Conservation (phyloP, 2,329 filamentous ascomycete species). For the Trichophyton mentagrophytes region DNA sequence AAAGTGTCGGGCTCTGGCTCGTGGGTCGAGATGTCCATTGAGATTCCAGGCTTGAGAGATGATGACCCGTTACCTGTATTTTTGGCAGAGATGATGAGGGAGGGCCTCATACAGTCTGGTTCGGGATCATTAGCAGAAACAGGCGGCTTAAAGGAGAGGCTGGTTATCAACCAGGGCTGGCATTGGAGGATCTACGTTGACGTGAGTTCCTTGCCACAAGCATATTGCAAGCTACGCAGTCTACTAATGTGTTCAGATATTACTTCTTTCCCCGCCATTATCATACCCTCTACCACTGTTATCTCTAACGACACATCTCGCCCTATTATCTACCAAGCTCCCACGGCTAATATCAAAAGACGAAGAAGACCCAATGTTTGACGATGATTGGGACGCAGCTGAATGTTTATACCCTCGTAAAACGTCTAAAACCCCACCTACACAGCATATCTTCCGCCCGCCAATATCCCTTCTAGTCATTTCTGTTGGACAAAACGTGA, state of each 20-base stretch:
- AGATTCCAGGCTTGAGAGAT: slow-evolving; percentile 81
- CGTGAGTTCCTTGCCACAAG: slow-evolving; percentile 40
- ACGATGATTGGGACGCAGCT: slow-evolving; percentile 91
- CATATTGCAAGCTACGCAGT: background rate
- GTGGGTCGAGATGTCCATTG: slow-evolving; percentile 84
- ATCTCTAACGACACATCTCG: slow-evolving; percentile 84
- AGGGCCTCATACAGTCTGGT: slow-evolving; percentile 63
- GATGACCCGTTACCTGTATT: slow-evolving; percentile 85
- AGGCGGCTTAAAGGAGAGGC: slow-evolving; percentile 52
- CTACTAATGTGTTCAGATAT: slow-evolving; percentile 47
- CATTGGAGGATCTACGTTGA: slow-evolving; percentile 96
- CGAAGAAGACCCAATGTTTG: slow-evolving; percentile 93
- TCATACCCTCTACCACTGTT: slow-evolving; percentile 89
- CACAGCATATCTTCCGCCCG: slow-evolving; percentile 42
- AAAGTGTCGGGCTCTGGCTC: slow-evolving; percentile 38
- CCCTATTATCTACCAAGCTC: slow-evolving; percentile 73
- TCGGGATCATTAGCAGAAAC: slow-evolving; percentile 62
- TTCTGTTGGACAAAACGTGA: slow-evolving; percentile 71
- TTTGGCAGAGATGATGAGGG: slow-evolving; percentile 72
- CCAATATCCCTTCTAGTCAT: slow-evolving; percentile 86
- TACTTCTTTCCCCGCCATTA: slow-evolving; percentile 82
- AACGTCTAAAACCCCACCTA: slow-evolving; percentile 13
- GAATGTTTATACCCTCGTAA: slow-evolving; percentile 57
- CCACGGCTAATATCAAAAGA: slow-evolving; percentile 75
- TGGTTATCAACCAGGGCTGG: slow-evolving; percentile 82